Percentiles rank a stretch among this genome's conserved stretches.
phyloP scores from a whole-genome alignment of 768 basidiomycete species.

The Leccinum imitatum region DNA sequence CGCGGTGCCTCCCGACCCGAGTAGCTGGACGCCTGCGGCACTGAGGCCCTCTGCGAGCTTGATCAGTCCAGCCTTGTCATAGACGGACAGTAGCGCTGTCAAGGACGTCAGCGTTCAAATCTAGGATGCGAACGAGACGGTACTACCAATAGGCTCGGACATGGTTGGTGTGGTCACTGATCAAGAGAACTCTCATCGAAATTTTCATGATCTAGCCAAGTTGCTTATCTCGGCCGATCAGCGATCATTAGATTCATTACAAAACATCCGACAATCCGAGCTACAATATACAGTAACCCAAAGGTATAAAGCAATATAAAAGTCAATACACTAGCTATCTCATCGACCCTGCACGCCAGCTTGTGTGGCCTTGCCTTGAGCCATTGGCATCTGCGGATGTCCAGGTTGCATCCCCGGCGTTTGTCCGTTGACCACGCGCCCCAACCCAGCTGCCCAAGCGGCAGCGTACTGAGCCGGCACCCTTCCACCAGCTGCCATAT shows the following conservation, averaged over 20 bases:
- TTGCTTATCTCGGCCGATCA: slow-evolving; percentile 22
- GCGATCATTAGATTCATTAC: slow-evolving; percentile 9
- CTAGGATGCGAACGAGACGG: slow-evolving; percentile 1
- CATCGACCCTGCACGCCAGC: slow-evolving; percentile 36
- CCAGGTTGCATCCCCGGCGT: slow-evolving; percentile 29
- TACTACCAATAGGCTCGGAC: slow-evolving; percentile 30
- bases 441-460: slow-evolving; percentile 22
- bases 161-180: slow-evolving; percentile 17
- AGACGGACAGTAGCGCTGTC: slow-evolving; percentile 89
- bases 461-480: slow-evolving; percentile 23
- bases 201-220: slow-evolving; percentile 1
- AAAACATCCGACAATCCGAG: slow-evolving; percentile 1
- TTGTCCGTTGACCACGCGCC: slow-evolving; percentile 29
- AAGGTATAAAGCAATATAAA: slow-evolving; percentile 4
- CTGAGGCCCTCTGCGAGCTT: slow-evolving; percentile 86
- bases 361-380: slow-evolving; percentile 34
- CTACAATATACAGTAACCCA: slow-evolving; percentile 13
- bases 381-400: slow-evolving; percentile 30
- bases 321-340: slow-evolving; percentile 14
- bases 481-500: slow-evolving; percentile 18
- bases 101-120: slow-evolving; percentile 5
- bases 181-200: not conserved
- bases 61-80: slow-evolving; percentile 90
- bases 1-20: slow-evolving; percentile 97
- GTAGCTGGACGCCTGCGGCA: slow-evolving; percentile 76